Conservation (phyloP, 2,329 filamentous ascomycete species). For the Mycosphaerella sp. region DNA sequence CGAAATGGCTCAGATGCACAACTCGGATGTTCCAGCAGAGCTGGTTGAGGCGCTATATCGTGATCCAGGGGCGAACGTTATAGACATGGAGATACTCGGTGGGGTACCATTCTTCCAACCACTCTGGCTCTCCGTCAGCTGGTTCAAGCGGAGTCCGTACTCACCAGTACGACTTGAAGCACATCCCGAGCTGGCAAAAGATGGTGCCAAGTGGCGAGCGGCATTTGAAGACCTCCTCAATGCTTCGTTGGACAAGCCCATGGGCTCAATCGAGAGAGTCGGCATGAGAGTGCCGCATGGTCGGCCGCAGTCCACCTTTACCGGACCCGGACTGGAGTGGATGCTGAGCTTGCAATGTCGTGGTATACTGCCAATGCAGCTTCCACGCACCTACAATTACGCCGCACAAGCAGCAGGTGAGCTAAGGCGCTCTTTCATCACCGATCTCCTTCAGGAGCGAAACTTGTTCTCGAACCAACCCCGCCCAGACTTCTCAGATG, state of each 20-base stretch:
- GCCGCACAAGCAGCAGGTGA: background rate
- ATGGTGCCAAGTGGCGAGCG: constrained; percentile 47
- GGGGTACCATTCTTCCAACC: constrained; percentile 15
- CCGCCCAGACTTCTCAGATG: background rate
- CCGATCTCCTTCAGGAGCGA: background rate
- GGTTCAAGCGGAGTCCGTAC: constrained; percentile 44
- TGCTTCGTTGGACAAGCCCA: constrained; percentile 35
- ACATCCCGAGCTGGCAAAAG: constrained; percentile 33
- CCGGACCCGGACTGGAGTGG: constrained; percentile 33
- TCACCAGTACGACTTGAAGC: constrained; percentile 51
- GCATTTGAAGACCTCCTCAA: constrained; percentile 56
- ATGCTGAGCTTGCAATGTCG: constrained; percentile 34
- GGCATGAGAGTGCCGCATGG: constrained; percentile 20
- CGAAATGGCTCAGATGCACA: constrained; percentile 23
- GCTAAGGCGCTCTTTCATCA: background rate
- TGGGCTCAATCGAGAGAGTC: constrained; percentile 21
- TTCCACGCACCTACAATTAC: constrained; percentile 16
- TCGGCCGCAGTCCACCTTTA: constrained; percentile 22
- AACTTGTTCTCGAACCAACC: background rate
- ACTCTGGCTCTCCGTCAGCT: constrained; percentile 33
- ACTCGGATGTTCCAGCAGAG: constrained; percentile 20
- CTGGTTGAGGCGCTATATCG: constrained; percentile 28
- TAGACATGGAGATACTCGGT: constrained; percentile 22
- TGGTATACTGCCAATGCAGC: constrained; percentile 32
- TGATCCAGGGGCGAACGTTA: constrained; percentile 18